These are phyloP conservation scores for Penicillium sp. DNA, from an alignment of 2,329 filamentous ascomycete genomes.

Conservation along the genomic window DNA sequence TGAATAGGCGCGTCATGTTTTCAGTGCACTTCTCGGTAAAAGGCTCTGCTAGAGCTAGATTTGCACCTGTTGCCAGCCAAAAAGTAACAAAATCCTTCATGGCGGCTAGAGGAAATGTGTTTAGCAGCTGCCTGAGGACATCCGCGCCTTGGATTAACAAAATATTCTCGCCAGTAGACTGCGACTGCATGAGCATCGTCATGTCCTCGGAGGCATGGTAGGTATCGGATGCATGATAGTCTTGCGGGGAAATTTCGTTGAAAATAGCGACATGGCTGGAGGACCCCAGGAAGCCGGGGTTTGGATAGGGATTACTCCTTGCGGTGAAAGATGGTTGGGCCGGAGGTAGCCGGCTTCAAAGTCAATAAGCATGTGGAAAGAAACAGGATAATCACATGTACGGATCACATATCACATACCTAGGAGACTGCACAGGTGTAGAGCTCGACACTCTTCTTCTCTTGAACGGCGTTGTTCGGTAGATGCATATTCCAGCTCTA, in stretches of 20 bases:
- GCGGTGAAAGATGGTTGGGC: constrained; percentile 16
- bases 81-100: constrained; percentile 22
- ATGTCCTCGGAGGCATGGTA: constrained; percentile 1
- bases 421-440: constrained; percentile 6
- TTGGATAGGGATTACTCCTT: constrained; percentile 22
- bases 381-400: background rate
- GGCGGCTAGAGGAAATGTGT: constrained; percentile 14
- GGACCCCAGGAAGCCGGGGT: constrained; percentile 23
- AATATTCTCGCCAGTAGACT: constrained; percentile 18
- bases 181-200: constrained; percentile 6
- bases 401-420: background rate
- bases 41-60: constrained; percentile 21
- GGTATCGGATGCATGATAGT: constrained; percentile 6
- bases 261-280: constrained; percentile 26
- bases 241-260: constrained; percentile 20
- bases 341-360: constrained; percentile 11
- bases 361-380: background rate
- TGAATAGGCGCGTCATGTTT: constrained; percentile 19
- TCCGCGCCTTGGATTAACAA: constrained; percentile 20
- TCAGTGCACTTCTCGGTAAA: constrained; percentile 19
- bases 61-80: constrained; percentile 21
- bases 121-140: constrained; percentile 17
- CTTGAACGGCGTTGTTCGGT: constrained; percentile 23
- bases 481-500: constrained; percentile 18
- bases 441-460: constrained; percentile 15